These are phyloP conservation scores for Dactylellina haptotyla DNA, from an alignment of 2,329 filamentous ascomycete species.

Conservation along the genomic window DNA sequence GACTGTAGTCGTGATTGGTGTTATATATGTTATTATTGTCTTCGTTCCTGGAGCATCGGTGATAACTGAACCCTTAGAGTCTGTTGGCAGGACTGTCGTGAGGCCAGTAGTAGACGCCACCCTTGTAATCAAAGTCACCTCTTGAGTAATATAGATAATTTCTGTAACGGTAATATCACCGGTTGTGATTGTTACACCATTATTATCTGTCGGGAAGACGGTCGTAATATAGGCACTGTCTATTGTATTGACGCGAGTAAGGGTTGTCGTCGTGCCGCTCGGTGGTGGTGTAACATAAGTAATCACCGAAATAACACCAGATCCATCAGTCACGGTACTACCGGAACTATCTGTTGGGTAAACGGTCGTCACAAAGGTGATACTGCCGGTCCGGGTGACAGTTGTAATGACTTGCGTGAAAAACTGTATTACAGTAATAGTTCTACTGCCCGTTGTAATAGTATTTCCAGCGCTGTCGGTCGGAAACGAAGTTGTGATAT, in stretches of 20 bases:
- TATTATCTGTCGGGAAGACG: not conserved
- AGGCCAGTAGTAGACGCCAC: not conserved
- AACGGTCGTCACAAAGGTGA: not conserved
- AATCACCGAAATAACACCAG: too few species aligned
- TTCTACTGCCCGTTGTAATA: not conserved
- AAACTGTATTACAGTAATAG: not conserved
- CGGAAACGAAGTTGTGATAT: not conserved
- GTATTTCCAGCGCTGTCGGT: not conserved
- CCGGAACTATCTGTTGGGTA: not conserved
- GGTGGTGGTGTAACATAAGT: too few species aligned
- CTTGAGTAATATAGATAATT: not conserved
- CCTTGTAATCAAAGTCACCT: not conserved
- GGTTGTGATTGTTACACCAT: not conserved
- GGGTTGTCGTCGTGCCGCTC: too few species aligned
- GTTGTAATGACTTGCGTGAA: not conserved
- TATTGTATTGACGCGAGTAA: too few species aligned
- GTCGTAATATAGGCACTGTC: not conserved
- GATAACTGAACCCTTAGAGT: not conserved
- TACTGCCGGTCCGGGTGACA: not conserved
- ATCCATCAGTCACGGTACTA: too few species aligned
- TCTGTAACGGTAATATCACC: not conserved
- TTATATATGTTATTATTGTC: too few species aligned
- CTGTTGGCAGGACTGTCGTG: not conserved
- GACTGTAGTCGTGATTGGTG: too few species aligned
- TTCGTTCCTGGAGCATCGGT: too few species aligned